Evolutionary conservation across 805 yeast species (phyloP), one percentile per base, ranked within the genome.

Genomic region (Ogataea nakhonphanomensis): DNA sequence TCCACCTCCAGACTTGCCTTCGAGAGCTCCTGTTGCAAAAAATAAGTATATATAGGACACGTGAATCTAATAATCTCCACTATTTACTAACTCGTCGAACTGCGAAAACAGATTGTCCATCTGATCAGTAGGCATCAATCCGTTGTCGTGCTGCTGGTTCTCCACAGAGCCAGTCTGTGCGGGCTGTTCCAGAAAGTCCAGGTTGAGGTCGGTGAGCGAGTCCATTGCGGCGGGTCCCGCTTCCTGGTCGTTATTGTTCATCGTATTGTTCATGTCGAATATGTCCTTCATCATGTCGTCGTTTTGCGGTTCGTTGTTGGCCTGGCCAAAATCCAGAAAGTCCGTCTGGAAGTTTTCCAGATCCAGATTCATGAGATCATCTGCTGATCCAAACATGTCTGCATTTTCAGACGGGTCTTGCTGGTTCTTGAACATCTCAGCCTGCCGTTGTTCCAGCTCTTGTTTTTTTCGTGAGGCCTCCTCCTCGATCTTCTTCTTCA

Each of bases 1-100:
- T 53, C 54, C 28, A 59, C 78, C 29, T 76, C 81, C 9, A 70
- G 75, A 63, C 64, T 71, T 52, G 81, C 81, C 1, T 76, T 76
- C 47, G 62, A 59, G 39, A 53, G 56, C 43, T 58, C 68, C 15
- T 30, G 45, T 52, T 41, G 48, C 54, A 20, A 49, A 53, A 30
- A 33, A 25, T 29, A 32, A 37, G 31, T 30, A 25, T 33, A 17
- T 17, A 33, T 33, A 33, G 27, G 20, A 32, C 35, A 26, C 25
- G 21, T 17, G 10, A 25, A 26, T 32, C 6, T 20, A 37, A 30
- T 37, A 38, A 8, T 43, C 43, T 25, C 48, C 45, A 30, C 50
- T 51, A 17, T 51, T 52, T 12, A 58, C 60, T 36, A 57, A 44
- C 28, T 58, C 63, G 43, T 59, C 64, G 43, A 59, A 59, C 34